Conservation (phyloP, 768 basidiomycete species). For the Boletus pseudopeckii region DNA sequence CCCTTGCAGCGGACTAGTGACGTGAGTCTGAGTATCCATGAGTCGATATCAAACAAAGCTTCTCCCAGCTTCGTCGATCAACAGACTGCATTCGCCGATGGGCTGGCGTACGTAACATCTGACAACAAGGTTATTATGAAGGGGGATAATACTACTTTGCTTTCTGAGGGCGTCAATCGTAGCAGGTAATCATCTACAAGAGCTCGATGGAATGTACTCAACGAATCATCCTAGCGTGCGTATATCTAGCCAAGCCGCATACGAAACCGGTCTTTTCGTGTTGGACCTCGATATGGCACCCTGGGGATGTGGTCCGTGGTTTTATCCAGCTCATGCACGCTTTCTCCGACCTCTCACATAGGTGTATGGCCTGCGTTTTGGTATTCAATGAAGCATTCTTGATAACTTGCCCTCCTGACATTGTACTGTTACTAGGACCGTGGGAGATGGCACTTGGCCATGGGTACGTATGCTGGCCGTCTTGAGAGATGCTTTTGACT, state of each 20-base stretch:
- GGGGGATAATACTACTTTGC: slow-evolving; percentile 62
- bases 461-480: slow-evolving; percentile 39
- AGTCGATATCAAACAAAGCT: slow-evolving; percentile 6
- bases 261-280: slow-evolving; percentile 79
- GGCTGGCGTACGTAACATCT: slow-evolving; percentile 55
- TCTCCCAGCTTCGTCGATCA: slow-evolving; percentile 56
- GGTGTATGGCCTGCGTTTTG: slow-evolving; percentile 86
- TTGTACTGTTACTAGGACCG: slow-evolving; percentile 21
- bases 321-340: not conserved
- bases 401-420: slow-evolving; percentile 1
- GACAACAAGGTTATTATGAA: slow-evolving; percentile 70
- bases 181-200: slow-evolving; percentile 45
- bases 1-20: slow-evolving; percentile 59
- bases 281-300: slow-evolving; percentile 82
- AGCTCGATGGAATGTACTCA: slow-evolving; percentile 1
- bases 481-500: slow-evolving; percentile 4
- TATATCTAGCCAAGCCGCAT: slow-evolving; percentile 59
- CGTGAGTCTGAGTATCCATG: slow-evolving; percentile 41
- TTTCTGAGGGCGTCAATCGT: slow-evolving; percentile 52
- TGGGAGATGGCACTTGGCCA: slow-evolving; percentile 61
- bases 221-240: slow-evolving; percentile 53
- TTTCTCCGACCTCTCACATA: slow-evolving; percentile 24
- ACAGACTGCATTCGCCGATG: slow-evolving; percentile 47
- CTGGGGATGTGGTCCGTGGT: slow-evolving; percentile 72
- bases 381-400: slow-evolving; percentile 32